phyloP scores from a whole-genome alignment of 2,329 filamentous ascomycete species.

The Fusarium pininemorale region DNA sequence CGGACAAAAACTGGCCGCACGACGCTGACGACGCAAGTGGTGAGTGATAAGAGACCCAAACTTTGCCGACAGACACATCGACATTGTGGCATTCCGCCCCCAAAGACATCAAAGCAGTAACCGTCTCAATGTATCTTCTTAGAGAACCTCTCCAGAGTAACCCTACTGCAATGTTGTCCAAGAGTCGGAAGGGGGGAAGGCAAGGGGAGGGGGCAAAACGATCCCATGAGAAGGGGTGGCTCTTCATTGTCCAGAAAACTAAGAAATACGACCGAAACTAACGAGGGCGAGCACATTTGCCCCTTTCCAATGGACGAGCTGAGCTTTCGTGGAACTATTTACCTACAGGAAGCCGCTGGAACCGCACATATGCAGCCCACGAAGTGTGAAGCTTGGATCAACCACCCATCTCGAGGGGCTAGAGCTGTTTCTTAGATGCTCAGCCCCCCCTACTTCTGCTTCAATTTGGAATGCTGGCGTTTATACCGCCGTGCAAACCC shows the following conservation, averaged over 20 bases:
- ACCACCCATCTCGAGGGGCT: neutral
- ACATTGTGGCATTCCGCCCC: neutral
- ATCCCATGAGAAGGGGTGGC: neutral
- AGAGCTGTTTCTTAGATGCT: neutral
- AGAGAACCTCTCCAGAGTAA: neutral
- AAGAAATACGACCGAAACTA: neutral
- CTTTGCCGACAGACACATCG: neutral
- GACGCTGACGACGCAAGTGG: neutral
- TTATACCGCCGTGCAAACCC: neutral
- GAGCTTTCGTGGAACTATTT: neutral
- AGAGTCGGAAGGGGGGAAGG: neutral
- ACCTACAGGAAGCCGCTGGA: neutral
- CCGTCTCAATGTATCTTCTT: neutral
- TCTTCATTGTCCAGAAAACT: neutral
- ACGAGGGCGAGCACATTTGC: neutral
- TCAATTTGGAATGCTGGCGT: neutral
- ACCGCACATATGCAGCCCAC: neutral
- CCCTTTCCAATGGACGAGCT: neutral
- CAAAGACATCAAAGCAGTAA: neutral
- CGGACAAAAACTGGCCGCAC: neutral
- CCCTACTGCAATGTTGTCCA: neutral
- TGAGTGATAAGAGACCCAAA: neutral
- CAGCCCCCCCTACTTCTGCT: neutral
- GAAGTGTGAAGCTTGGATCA: slow-evolving; percentile 1
- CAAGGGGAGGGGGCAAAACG: neutral